Evolutionary conservation across 176 grass and related monocot species (phyloP), one percentile per base, ranked within the genome.

Genomic region (Carex scoparia): DNA sequence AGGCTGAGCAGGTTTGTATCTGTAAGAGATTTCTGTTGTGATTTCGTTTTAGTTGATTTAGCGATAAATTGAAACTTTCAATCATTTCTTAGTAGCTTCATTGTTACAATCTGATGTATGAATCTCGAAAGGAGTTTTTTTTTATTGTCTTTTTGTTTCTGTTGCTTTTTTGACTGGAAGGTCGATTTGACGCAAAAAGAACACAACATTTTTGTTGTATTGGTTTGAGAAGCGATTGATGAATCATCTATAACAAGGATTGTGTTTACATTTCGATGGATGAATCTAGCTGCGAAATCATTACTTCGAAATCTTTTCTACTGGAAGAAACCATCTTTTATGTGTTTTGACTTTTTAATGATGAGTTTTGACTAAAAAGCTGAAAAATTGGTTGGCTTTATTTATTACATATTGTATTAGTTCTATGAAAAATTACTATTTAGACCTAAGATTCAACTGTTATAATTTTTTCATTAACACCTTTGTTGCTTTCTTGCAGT

Each of bases 1-100:
- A 98, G 85, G 89, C 93, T 51, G 91, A 98, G 81, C 84, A 84
- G 85, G 93, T 95, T 79, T 62, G 81, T 83, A 33, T 69, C 28
- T 79, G 53, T 28, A 1, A 5, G 2, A n/a, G 16, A 23, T 1
- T 51, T n/a, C 27, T 49, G 38, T 48, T 73, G 40, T 28, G 42
- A 18, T 49, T 49, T 74, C 12, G 2, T 46, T 33, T 78, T 31
- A 56, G 27, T 54, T 77, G 71, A 76, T 55, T 30, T 10, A 2
- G 12, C 30, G 10, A 2, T 74, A 6, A 74, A 23, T 53, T 79
- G 53, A 58, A 57, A 33, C 8, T 58, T 9, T 18, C 1, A 16
- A 58, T 79, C 4, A 15, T 79, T 13, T 18, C 10, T 27, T 69
- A 42, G 51, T 33, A 35, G 30, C 58, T 18, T 56, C 57, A 35